Percentiles rank a stretch among this genome's conserved stretches.
Evolutionary conservation across 495 filamentous ascomycete species (phyloP).

Genomic region (Immersiella caudata): DNA sequence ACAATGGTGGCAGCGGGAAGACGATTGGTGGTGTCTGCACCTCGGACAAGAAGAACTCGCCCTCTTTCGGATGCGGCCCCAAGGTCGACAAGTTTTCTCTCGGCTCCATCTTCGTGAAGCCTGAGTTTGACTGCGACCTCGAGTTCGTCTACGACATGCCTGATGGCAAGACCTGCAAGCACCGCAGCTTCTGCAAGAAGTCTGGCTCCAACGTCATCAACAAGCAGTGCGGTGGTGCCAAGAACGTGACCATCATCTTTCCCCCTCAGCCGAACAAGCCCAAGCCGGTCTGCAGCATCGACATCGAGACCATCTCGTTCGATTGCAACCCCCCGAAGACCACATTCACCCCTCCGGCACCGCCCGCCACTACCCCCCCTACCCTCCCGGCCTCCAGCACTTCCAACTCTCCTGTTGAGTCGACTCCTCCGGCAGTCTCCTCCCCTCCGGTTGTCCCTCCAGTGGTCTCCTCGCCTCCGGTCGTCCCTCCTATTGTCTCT

Average conservation of each 20-base stretch:
- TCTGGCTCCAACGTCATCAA: conserved; percentile 71
- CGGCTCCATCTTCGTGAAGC: conserved; percentile 67
- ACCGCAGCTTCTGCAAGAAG: conserved; percentile 64
- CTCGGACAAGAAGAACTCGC: conserved; percentile 50
- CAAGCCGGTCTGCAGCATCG: conserved; percentile 65
- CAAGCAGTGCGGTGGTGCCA: conserved; percentile 89
- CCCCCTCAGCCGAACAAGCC: conserved; percentile 57
- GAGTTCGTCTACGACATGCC: conserved; percentile 84
- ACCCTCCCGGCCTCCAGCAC: conserved; percentile 16
- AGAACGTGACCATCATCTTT: conserved; percentile 73
- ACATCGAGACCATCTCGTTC: conserved; percentile 77
- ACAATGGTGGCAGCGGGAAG: conserved; percentile 53
- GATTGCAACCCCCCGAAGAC: conserved; percentile 62
- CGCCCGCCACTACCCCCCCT: conserved; percentile 30
- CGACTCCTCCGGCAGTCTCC: not conserved
- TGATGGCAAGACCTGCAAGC: conserved; percentile 76
- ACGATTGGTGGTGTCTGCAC: conserved; percentile 64
- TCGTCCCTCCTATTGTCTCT: not conserved
- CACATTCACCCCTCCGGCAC: conserved; percentile 21
- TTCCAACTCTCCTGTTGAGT: not conserved
- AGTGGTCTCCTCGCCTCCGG: not conserved
- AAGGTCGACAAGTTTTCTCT: conserved; percentile 71
- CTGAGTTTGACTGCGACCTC: conserved; percentile 72
- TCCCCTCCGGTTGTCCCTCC: not conserved
- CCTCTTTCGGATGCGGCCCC: conserved; percentile 60